phyloP scores from a whole-genome alignment of 129 eudicot species.

The Chrysanthemum lavandulifolium region DNA sequence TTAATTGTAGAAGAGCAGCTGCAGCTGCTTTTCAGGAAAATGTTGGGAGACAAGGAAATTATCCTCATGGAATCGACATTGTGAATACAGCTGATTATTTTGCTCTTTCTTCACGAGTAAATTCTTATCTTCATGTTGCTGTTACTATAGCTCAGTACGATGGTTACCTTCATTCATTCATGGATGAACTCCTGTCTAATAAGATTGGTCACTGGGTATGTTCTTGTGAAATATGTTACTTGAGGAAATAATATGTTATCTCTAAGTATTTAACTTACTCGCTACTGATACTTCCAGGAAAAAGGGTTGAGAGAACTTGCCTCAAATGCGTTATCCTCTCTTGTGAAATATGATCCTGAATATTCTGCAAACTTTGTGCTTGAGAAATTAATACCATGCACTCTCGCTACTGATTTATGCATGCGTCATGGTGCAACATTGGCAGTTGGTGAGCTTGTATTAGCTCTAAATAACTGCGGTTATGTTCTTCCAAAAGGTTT shows the following conservation, averaged over 20 bases:
- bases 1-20: constrained; percentile 99
- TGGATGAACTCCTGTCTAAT: constrained; percentile 80
- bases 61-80: constrained; percentile 92
- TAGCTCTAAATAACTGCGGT: constrained; percentile 61
- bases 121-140: constrained; percentile 88
- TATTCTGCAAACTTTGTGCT: constrained; percentile 71
- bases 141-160: constrained; percentile 79
- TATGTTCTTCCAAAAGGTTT: constrained; percentile 65
- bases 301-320: constrained; percentile 96
- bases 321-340: constrained; percentile 71
- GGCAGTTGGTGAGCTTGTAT: constrained; percentile 87
- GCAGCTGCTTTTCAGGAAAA: constrained; percentile 99
- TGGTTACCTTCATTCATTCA: constrained; percentile 80
- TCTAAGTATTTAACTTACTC: constrained; percentile 19
- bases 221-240: constrained; percentile 14
- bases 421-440: constrained; percentile 98
- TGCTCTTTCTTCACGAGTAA: constrained; percentile 90
- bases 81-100: constrained; percentile 97
- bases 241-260: constrained; percentile 8
- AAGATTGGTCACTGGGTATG: constrained; percentile 99
- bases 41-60: constrained; percentile 97
- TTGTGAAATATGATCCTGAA: constrained; percentile 78
- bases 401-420: constrained; percentile 89
- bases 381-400: constrained; percentile 83
- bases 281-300: constrained; percentile 53